Evolutionary conservation across 2,329 filamentous ascomycete genomes (phyloP), one percentile per base, ranked within the genome.

Genomic region (Ophiosphaerella korrae): DNA sequence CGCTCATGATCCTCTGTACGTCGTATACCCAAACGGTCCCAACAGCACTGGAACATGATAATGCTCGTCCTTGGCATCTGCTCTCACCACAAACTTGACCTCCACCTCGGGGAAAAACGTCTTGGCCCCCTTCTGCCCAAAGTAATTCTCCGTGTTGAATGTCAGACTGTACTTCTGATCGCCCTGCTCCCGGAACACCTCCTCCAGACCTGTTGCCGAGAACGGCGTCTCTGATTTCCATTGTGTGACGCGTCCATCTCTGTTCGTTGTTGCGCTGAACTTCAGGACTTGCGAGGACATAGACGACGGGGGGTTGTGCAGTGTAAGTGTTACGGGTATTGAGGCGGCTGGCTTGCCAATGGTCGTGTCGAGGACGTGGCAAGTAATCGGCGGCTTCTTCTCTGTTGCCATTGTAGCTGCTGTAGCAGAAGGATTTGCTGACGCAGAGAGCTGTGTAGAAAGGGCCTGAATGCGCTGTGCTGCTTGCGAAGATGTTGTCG

Each of bases 281-380:
- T 74, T 67, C 35, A 70, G 53, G 59, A 75, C 58, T 75, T 77
- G 60, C 75, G 75, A 69, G 61, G 50, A 72, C 48, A 72, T 70
- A 41, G 68, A 62, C 24, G 70, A 64, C 2, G 67, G 55, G 4
- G 60, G 58, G 57, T 45, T 62, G 42, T 35, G 43, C 21, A 80
- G 70, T 42, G 85, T 75, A 18, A 92, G 83, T 47, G 82, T 84
- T 50, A 92, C 88, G 58, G 81, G 80, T 64, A 94, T 83, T 55
- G 80, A 78, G 49, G 80, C 74, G 13, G 84, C 90, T 18, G 90
- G 90, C 50, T 81, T 82, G 67, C 90, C 90, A 54, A 82, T 77
- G n/a, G 85, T 83, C 9, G 89, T 93, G 80, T 94, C 89, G 72
- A 94, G 89, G 74, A 92, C 84, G 79, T 94, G 90, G 79, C 89